These are phyloP conservation scores for Beta lomatogona DNA, from an alignment of 179 eudicot genomes.

Conservation along the genomic window DNA sequence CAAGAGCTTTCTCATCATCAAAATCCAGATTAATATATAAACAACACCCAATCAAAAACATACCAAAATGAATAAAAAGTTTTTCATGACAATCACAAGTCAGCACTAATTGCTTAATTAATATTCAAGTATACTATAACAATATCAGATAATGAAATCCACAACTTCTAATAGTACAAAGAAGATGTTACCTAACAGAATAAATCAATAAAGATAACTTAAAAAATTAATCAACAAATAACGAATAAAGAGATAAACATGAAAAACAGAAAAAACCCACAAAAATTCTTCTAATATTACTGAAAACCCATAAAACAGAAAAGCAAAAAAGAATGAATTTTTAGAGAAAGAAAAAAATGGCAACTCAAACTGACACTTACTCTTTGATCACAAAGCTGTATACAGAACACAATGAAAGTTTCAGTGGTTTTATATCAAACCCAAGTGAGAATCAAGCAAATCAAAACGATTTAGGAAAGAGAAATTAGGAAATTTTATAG, in stretches of 20 bases:
- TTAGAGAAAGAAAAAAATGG: background rate
- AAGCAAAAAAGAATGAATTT: slow-evolving; percentile 10
- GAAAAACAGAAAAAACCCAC: background rate
- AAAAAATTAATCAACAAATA: background rate
- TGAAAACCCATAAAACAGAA: slow-evolving; percentile 17
- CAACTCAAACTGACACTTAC: slow-evolving; percentile 3
- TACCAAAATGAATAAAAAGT: slow-evolving; percentile 2
- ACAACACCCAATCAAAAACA: slow-evolving; percentile 13
- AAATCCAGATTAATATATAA: slow-evolving; percentile 4
- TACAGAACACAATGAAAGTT: background rate
- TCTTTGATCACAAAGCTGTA: slow-evolving; percentile 10
- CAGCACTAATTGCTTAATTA: background rate
- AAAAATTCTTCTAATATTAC: background rate
- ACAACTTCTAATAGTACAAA: background rate
- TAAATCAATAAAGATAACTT: background rate
- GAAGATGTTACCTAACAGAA: background rate
- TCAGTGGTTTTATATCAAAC: background rate
- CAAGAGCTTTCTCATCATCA: slow-evolving; percentile 19
- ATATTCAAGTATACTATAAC: background rate
- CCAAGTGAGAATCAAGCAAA: slow-evolving; percentile 8
- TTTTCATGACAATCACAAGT: slow-evolving; percentile 17
- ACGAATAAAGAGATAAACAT: background rate
- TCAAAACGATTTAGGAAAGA: background rate
- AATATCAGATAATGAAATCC: background rate
- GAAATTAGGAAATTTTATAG: background rate